A percentile compares a stretch with the other conserved stretches of the same genome.
Evolutionary conservation across 2,329 filamentous ascomycete genomes (phyloP).

Genomic region (Kalaharituber pfeilii): DNA sequence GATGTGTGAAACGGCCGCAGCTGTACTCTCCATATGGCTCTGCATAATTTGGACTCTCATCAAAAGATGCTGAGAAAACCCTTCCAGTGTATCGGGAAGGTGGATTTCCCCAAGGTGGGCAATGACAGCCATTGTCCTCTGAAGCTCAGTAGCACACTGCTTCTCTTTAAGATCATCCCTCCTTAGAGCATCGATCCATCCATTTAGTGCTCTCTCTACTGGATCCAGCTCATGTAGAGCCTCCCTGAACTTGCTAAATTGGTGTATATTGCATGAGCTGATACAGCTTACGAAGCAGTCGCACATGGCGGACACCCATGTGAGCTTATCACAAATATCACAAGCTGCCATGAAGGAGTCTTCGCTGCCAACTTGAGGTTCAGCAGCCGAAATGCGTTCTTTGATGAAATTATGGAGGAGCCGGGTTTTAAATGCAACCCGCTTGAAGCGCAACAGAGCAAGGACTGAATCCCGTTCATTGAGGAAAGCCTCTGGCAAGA

Average conservation of each 20-base stretch:
- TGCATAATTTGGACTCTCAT: conserved; percentile 63
- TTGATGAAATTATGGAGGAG: conserved; percentile 62
- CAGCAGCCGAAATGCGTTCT: conserved; percentile 50
- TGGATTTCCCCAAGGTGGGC: conserved; percentile 71
- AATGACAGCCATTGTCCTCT: conserved; percentile 70
- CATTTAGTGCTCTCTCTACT: conserved; percentile 74
- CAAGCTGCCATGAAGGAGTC: conserved; percentile 67
- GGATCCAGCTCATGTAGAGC: conserved; percentile 77
- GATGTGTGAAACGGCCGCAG: conserved; percentile 45
- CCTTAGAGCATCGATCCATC: conserved; percentile 69
- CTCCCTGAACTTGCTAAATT: conserved; percentile 62
- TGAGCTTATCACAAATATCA: conserved; percentile 68
- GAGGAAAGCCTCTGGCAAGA: conserved; percentile 70
- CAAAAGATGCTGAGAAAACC: conserved; percentile 60
- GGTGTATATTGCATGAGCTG: conserved; percentile 55
- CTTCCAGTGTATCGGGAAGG: conserved; percentile 49
- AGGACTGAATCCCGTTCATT: conserved; percentile 72
- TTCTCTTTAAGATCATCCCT: conserved; percentile 73
- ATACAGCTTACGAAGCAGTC: conserved; percentile 70
- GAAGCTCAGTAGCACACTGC: conserved; percentile 63
- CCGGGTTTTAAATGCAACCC: conserved; percentile 72
- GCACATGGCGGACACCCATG: conserved; percentile 68
- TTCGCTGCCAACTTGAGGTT: conserved; percentile 48
- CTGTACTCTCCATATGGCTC: conserved; percentile 63
- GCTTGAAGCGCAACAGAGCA: conserved; percentile 70